Base-by-base conservation (phyloP, 495 filamentous ascomycete genomes). In the Cryomyces antarcticus region DNA sequence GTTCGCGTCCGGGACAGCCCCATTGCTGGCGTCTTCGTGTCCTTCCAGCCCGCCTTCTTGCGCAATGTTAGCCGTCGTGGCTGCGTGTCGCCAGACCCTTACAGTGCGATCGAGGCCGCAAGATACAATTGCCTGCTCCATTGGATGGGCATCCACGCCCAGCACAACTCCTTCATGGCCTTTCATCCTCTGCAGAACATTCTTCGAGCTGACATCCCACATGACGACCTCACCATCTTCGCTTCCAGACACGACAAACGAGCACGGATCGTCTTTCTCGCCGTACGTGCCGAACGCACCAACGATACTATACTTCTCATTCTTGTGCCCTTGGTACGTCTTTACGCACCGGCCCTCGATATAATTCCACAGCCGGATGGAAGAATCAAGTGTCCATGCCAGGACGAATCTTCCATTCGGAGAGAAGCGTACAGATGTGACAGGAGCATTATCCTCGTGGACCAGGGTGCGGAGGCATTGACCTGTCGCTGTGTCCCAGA, bases 401-500 rank as follows among this genome's bases (percentile, higher is more conserved):
- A 95, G 68, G 24, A 96, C 76, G 59, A 80, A 93, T 39, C 80
- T 82, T 24, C 89, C 86, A 53, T 97, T 97, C 4, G 92, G 89
- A 34, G 78, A 79, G 62, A 96, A 97, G 49, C 78, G 77, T 30
- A 94, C 89, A 33, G 73, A 77, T n/a, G 81, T 82, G 0, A 94
- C 84, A 7, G 86, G 75, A 1, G 85, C 82, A 57, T 93, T 93
- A 60, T 96, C 92, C 62, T 95, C 89, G 66, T 95, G 83, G 5
- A 97, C 83, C 5, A 97, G 67, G 0, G 89, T 97, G 28, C 83
- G 75, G 9, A 97, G 69, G 65, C 89, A 97, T 61, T 96, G 92
- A 5, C 92, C 92, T 12, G 88, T 93, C 30, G 77, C 75, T 5
- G 92, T 93, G 53, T 97, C 89, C 89, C 89, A 97, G 42, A 97